Base-by-base conservation (phyloP, 257 asterid species). In the Ilex asprella region DNA sequence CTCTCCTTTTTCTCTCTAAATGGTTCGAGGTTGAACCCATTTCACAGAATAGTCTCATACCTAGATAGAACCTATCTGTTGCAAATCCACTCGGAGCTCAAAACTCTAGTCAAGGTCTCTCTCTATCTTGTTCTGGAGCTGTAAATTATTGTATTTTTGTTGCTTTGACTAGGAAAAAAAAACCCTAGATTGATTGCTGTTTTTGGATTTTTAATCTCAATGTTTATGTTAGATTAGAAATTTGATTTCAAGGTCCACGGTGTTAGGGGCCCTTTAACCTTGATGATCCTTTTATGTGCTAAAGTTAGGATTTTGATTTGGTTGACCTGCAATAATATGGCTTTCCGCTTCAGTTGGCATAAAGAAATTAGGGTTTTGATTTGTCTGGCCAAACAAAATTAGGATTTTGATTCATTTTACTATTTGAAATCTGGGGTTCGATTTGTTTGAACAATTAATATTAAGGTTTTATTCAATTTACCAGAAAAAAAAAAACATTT, bases 391-490 rank as follows among this genome's bases (percentile, higher is more conserved):
- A 55, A 15, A 57, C 16, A 60, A 15, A 51, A 30, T 55, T 59
- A 31, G 31, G 60, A 35, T 56, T 61, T 39, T 21, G 52, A 46
- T 46, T 46, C 52, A 46, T 2, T 46, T 46, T 46, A 13, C 58
- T 35, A 31, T 52, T 16, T 60, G 15, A 32, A n/a, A 55, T 32
- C 59, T 61, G 62, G 58, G 58, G 1, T 56, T 56, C 53, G 50
- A 39, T 39, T 49, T 64, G 49, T 41, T 12, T 60, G 46, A 46
- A 52, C 55, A 50, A 31, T 16, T 21, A 55, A 46, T 39, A 61
- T 53, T 29, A 67, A 72, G 69, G 75, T 67, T 71, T 55, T n/a
- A 30, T 66, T 69, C 11, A 21, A 3, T 53, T 15, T 3, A 31
- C 21, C 30, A 41, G 51, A 13, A 53, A 21, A 57, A 14, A 47